Evolutionary conservation across 2,329 filamentous ascomycete genomes (phyloP), one percentile per base, ranked within the genome.

Genomic region (Paramyrothecium roridum): DNA sequence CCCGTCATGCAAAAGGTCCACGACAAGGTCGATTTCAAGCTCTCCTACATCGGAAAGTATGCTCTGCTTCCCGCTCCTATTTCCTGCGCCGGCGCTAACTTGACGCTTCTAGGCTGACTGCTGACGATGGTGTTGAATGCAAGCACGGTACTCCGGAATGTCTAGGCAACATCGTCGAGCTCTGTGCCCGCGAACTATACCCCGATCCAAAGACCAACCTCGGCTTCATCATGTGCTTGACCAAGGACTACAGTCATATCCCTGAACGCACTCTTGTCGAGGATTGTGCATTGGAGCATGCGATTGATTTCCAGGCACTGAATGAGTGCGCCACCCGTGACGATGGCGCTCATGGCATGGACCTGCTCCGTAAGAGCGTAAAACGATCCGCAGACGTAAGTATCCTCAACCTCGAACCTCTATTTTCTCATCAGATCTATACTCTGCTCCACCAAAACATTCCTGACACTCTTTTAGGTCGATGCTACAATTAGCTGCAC

Each of bases 221-320:
- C 21, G 93, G 93, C 58, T 99, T 98, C 74, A 88, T 91, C 55
- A 95, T 96, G 82, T 99, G 95, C 75, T 76, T 99, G 55, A 86
- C 87, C 21, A 82, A 81, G 59, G 83, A 92, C 58, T 99, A 93
- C 72, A 54, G 78, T 21, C 73, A 86, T 8, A 96, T 99, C 34
- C 93, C 95, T 2, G 79, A 90, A 34, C 83, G 88, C 52, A 80
- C 81, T n/a, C 81, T 97, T 19, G 82, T 97, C 45, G 83, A 96
- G 69, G 86, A 91, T 68, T 99, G 95, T 70, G 91, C 95, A 3
- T 78, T 96, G 52, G 91, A 98, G 73, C 91, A 96, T 67, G 92
- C 91, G 26, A 86, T 98, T 50, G 88, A 95, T 65, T 91, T 97
- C 69, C 80, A 86, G 23, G 80, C 83, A 60, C 74, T 99, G 54